Evolutionary conservation across 805 yeast genomes (phyloP).

Genomic region (Yarrowia sp.): DNA sequence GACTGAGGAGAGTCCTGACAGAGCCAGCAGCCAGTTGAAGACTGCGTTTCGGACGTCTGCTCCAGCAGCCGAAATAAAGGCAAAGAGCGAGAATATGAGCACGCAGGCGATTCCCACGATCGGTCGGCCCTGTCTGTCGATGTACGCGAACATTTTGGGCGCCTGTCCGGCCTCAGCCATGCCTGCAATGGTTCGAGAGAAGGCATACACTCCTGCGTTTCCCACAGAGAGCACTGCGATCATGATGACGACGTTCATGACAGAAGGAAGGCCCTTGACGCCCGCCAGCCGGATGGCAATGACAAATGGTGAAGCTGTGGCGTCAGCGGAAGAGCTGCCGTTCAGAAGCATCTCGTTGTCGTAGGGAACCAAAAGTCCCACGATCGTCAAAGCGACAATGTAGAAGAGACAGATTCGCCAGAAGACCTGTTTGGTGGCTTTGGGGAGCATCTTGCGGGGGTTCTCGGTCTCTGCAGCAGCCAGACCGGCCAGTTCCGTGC

Average conservation of each 20-base stretch:
- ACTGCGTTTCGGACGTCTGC: neutral
- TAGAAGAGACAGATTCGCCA: conserved; percentile 60
- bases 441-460: conserved; percentile 67
- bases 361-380: conserved; percentile 70
- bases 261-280: conserved; percentile 6
- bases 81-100: conserved; percentile 14
- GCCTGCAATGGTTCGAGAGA: conserved; percentile 5
- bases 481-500: conserved; percentile 56
- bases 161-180: conserved; percentile 25
- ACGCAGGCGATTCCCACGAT: conserved; percentile 2
- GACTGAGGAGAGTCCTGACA: conserved; percentile 5
- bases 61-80: conserved; percentile 11
- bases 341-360: conserved; percentile 55
- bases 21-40: conserved; percentile 18
- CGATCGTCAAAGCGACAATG: conserved; percentile 55
- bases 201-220: conserved; percentile 20
- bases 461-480: conserved; percentile 67
- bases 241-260: conserved; percentile 23
- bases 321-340: conserved; percentile 60
- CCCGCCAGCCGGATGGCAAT: conserved; percentile 16
- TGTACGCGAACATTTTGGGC: conserved; percentile 12
- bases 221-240: conserved; percentile 9
- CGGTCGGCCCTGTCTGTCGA: conserved; percentile 18
- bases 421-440: conserved; percentile 74
- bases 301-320: conserved; percentile 81